A percentile compares a stretch with the other conserved stretches of the same genome.
Evolutionary conservation across 805 yeast genomes (phyloP).

Genomic region (Barnettozyma wickerhamii): DNA sequence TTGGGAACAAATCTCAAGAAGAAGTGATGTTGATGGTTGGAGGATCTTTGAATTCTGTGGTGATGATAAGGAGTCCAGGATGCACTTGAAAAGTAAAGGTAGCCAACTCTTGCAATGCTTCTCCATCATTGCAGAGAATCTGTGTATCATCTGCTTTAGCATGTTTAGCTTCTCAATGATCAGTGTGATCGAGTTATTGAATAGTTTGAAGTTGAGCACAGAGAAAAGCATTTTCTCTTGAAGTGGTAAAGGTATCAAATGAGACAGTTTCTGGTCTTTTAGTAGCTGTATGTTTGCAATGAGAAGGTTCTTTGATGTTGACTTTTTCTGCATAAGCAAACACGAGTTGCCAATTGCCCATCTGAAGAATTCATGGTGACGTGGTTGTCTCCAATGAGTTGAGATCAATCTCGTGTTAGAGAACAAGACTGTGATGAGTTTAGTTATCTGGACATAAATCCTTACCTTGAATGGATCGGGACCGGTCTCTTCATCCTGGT

Average conservation of each 20-base stretch:
- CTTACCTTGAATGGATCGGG: constrained; percentile 22
- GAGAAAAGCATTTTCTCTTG: constrained; percentile 21
- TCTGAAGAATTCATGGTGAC: too few species aligned
- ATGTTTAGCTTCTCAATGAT: constrained; percentile 20
- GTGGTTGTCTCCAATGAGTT: constrained; percentile 10
- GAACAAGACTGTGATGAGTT: constrained; percentile 14
- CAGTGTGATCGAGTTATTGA: constrained; percentile 19
- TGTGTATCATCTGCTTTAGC: constrained; percentile 16
- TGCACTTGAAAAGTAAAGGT: constrained; percentile 13
- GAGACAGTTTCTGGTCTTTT: constrained; percentile 19
- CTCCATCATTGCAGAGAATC: constrained; percentile 24
- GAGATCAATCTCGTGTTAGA: constrained; percentile 13
- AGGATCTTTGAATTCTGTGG: constrained; percentile 11
- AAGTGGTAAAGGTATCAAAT: constrained; percentile 4
- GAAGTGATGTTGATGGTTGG: constrained; percentile 5
- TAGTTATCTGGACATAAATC: constrained; percentile 22
- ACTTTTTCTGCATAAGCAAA: constrained; percentile 8
- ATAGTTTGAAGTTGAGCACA: constrained; percentile 19
- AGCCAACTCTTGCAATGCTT: constrained; percentile 25
- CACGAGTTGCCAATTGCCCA: constrained; percentile 18
- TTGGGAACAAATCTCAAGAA: constrained; percentile 6
- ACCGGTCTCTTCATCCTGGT: not conserved
- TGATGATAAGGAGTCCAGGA: not conserved
- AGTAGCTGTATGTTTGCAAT: constrained; percentile 24
- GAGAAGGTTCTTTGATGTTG: constrained; percentile 20